phyloP scores from a whole-genome alignment of 805 yeast species.

The Torulaspora gathmanii region DNA sequence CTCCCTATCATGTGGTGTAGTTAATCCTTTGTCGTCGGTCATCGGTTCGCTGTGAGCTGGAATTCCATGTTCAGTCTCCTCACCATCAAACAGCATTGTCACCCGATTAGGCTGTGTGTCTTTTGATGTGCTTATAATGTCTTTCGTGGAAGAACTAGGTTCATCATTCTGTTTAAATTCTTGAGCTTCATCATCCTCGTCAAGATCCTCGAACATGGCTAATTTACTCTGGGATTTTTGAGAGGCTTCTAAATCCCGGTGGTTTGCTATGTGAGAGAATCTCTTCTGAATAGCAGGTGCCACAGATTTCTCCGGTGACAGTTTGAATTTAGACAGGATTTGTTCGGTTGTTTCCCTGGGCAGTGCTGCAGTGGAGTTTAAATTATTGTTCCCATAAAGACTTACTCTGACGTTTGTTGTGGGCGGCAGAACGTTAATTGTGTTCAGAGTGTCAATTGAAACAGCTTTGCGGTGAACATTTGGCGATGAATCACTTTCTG shows the following conservation, averaged over 20 bases:
- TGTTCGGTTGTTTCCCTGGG: slow-evolving; percentile 36
- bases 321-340: slow-evolving; percentile 30
- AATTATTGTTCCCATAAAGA: slow-evolving; percentile 26
- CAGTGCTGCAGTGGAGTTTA: slow-evolving; percentile 14
- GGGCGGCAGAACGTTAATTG: slow-evolving; percentile 29
- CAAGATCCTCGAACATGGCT: slow-evolving; percentile 34
- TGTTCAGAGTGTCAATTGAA: slow-evolving; percentile 33
- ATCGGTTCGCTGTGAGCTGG: neutral
- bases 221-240: slow-evolving; percentile 23
- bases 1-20: slow-evolving; percentile 1
- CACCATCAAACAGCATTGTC: slow-evolving; percentile 29
- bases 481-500: slow-evolving; percentile 19
- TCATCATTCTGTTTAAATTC: neutral
- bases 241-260: slow-evolving; percentile 6
- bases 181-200: slow-evolving; percentile 18
- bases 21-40: neutral
- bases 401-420: slow-evolving; percentile 35
- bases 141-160: neutral
- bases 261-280: slow-evolving; percentile 19
- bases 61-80: slow-evolving; percentile 5
- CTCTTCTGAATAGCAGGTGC: slow-evolving; percentile 22
- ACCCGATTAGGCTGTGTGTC: slow-evolving; percentile 23
- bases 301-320: slow-evolving; percentile 27
- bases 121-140: slow-evolving; percentile 6
- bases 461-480: slow-evolving; percentile 32